These are phyloP conservation scores for Pyrus bretschneideri DNA, from an alignment of 306 rosid genomes.

Conservation along the genomic window DNA sequence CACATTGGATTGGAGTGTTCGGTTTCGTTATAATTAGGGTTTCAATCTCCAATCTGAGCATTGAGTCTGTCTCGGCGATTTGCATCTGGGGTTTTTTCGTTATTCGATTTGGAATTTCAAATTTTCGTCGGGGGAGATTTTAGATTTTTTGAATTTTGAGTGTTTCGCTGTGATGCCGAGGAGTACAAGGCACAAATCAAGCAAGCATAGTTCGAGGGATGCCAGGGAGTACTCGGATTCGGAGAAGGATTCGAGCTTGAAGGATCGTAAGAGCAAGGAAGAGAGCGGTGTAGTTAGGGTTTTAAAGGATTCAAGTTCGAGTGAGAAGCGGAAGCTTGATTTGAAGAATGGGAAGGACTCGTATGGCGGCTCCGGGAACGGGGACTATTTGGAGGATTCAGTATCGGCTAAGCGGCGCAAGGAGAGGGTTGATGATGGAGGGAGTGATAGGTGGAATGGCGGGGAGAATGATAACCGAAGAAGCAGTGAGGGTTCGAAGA, in stretches of 20 bases:
- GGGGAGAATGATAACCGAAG: slow-evolving; percentile 52
- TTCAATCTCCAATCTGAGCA: slow-evolving; percentile 13
- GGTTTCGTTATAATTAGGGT: slow-evolving; percentile 33
- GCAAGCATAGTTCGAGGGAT: slow-evolving; percentile 82
- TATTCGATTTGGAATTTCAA: neutral
- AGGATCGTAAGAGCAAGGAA: slow-evolving; percentile 79
- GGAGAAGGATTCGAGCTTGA: slow-evolving; percentile 61
- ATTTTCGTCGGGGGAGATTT: slow-evolving; percentile 4
- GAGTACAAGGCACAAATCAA: slow-evolving; percentile 92
- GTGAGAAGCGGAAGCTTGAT: slow-evolving; percentile 79
- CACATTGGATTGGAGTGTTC: neutral
- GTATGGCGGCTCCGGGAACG: slow-evolving; percentile 44
- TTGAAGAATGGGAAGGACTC: slow-evolving; percentile 56
- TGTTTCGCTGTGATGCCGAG: slow-evolving; percentile 71
- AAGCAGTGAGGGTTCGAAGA: slow-evolving; percentile 54
- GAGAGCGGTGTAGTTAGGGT: slow-evolving; percentile 58
- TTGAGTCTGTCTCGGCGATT: slow-evolving; percentile 6
- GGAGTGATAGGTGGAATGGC: slow-evolving; percentile 88
- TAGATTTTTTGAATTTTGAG: neutral
- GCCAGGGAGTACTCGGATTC: slow-evolving; percentile 80
- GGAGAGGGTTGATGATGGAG: slow-evolving; percentile 54
- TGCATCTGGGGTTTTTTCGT: slow-evolving; percentile 35
- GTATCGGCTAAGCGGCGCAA: slow-evolving; percentile 75
- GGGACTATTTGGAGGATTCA: slow-evolving; percentile 60
- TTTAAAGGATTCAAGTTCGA: slow-evolving; percentile 47